phyloP scores from a whole-genome alignment of 2,329 filamentous ascomycete species.

The Fusarium nanum region DNA sequence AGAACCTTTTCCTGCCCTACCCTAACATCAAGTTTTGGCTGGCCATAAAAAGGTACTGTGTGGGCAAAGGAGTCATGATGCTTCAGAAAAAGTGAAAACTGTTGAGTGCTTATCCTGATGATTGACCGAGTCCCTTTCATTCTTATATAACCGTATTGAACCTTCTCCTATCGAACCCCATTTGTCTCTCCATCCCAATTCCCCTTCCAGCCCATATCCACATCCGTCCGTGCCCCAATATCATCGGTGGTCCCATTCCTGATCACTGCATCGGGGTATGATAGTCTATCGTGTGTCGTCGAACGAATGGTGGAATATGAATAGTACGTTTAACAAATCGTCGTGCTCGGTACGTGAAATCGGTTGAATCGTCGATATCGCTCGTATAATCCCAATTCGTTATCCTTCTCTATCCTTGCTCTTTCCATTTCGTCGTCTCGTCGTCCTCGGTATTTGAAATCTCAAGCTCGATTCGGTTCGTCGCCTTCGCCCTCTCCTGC shows the following conservation, averaged over 20 bases:
- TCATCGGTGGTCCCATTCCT: background rate
- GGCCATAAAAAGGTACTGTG: background rate
- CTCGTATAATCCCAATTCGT: background rate
- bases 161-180: no score
- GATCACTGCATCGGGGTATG: background rate
- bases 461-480: background rate
- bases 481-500: background rate
- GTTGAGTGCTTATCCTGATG: background rate
- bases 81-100: background rate
- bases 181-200: background rate
- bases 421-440: no score
- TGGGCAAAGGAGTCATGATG: background rate
- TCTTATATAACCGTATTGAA: background rate
- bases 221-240: background rate
- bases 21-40: background rate
- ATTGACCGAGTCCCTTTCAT: background rate
- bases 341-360: background rate
- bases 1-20: no score
- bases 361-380: background rate
- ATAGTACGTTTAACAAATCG: background rate
- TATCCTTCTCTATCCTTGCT: background rate
- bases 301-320: fast-evolving
- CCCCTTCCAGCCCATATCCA: background rate
- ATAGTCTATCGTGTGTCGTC: background rate
- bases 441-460: background rate